Conservation (phyloP, 2,329 filamentous ascomycete species). For the Mariannaea elegans region DNA sequence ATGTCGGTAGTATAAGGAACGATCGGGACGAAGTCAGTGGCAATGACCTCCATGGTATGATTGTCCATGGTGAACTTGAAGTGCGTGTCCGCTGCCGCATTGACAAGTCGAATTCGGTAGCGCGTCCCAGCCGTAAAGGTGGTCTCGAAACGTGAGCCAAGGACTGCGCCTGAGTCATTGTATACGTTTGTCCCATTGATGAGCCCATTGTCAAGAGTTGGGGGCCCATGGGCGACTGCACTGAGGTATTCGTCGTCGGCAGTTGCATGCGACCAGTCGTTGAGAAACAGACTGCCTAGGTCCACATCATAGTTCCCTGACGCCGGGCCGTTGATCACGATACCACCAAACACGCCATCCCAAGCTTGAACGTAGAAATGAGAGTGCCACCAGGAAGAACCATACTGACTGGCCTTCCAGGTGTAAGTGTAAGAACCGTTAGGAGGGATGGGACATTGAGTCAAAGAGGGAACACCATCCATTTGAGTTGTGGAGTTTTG, state of each 20-base stretch:
- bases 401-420: conserved; percentile 64
- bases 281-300: conserved; percentile 65
- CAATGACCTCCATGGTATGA: conserved; percentile 66
- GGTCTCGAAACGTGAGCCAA: conserved; percentile 43
- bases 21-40: conserved; percentile 66
- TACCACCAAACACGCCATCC: conserved; percentile 67
- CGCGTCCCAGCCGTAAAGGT: conserved; percentile 52
- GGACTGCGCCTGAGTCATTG: conserved; percentile 37
- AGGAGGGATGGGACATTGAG: conserved; percentile 61
- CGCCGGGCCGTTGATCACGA: conserved; percentile 69
- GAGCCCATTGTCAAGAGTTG: conserved; percentile 54
- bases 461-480: conserved; percentile 64
- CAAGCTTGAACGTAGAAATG: conserved; percentile 61
- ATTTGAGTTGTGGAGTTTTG: conserved; percentile 63
- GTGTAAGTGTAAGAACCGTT: conserved; percentile 64
- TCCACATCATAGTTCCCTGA: conserved; percentile 70
- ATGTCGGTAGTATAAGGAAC: conserved; percentile 57
- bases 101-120: conserved; percentile 59
- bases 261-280: conserved; percentile 69
- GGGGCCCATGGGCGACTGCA: no score
- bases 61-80: conserved; percentile 63
- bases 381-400: conserved; percentile 69
- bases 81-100: conserved; percentile 55
- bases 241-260: no score
- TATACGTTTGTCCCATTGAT: conserved; percentile 55